A percentile compares a stretch with the other conserved stretches of the same genome.
These are phyloP conservation scores for Fusarium sp. DNA, from an alignment of 2,329 filamentous ascomycete species.

Conservation along the genomic window DNA sequence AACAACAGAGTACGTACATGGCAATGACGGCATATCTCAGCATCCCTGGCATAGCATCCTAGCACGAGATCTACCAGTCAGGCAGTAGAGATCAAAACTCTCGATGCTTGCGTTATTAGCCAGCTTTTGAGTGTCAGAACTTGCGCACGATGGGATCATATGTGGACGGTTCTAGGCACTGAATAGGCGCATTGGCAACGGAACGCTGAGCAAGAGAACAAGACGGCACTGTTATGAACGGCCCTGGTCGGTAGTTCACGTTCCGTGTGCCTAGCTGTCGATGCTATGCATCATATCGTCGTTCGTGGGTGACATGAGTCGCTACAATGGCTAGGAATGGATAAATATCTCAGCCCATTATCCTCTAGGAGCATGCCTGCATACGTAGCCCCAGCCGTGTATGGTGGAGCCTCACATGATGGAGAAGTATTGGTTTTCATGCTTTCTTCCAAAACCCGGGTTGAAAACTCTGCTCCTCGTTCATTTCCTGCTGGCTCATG, in stretches of 20 bases:
- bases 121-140: no score
- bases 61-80: conserved; percentile 9
- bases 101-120: no score
- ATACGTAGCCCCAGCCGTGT: conserved; percentile 18
- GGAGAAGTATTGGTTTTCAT: conserved; percentile 30
- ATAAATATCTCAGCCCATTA: conserved; percentile 7
- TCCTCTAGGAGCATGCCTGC: conserved; percentile 16
- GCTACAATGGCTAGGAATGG: conserved; percentile 12
- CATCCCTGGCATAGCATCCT: conserved; percentile 13
- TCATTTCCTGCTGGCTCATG: conserved; percentile 33
- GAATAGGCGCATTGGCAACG: no score
- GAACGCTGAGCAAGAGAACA: conserved; percentile 4
- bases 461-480: conserved; percentile 39
- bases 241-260: conserved; percentile 23
- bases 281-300: conserved; percentile 19
- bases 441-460: conserved; percentile 39
- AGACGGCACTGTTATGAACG: conserved; percentile 14
- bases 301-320: conserved; percentile 30
- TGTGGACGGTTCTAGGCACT: conserved; percentile 9
- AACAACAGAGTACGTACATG: conserved; percentile 1
- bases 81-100: no score
- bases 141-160: not conserved
- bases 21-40: conserved; percentile 32
- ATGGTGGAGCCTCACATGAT: conserved; percentile 40
- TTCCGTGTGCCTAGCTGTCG: conserved; percentile 2